These are phyloP conservation scores for Pseudovirgaria hyperparasitica DNA, from an alignment of 2,329 filamentous ascomycete species.

Conservation along the genomic window DNA sequence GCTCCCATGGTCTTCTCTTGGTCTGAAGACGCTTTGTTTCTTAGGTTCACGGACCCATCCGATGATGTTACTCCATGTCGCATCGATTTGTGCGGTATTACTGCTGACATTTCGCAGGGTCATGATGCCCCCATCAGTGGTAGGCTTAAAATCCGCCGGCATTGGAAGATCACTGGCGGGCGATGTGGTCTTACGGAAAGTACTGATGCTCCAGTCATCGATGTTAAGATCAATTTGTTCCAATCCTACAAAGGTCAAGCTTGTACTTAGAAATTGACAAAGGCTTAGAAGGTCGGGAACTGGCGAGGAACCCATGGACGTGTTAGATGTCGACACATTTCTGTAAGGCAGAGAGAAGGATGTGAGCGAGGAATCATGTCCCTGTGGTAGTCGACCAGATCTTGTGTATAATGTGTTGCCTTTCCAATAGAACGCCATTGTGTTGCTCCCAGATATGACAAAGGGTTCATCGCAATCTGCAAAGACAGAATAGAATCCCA, in stretches of 20 bases:
- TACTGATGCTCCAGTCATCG: slow-evolving; percentile 72
- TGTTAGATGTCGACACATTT: slow-evolving; percentile 48
- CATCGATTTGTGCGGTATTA: slow-evolving; percentile 85
- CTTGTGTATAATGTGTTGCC: slow-evolving; percentile 94
- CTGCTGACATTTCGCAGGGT: slow-evolving; percentile 67
- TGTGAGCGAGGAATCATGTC: slow-evolving; percentile 57
- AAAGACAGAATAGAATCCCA: slow-evolving; percentile 97
- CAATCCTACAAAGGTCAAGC: slow-evolving; percentile 86
- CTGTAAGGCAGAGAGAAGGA: slow-evolving; percentile 93
- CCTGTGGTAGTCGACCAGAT: slow-evolving; percentile 59
- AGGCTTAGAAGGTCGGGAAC: slow-evolving; percentile 76
- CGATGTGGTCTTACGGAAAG: slow-evolving; percentile 72
- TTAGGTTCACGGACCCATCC: slow-evolving; percentile 60
- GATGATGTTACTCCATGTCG: slow-evolving; percentile 74
- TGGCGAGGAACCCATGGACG: slow-evolving; percentile 44
- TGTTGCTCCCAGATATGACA: slow-evolving; percentile 79
- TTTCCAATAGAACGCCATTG: slow-evolving; percentile 99
- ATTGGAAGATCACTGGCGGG: slow-evolving; percentile 61
- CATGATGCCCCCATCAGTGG: slow-evolving; percentile 81
- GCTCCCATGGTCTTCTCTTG: slow-evolving; percentile 22
- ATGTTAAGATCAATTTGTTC: slow-evolving; percentile 81
- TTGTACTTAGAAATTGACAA: slow-evolving; percentile 86
- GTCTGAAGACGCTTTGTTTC: slow-evolving; percentile 18
- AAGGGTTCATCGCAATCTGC: slow-evolving; percentile 97
- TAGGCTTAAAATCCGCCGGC: slow-evolving; percentile 66